A percentile compares a stretch with the other conserved stretches of the same genome.
These are phyloP conservation scores for Botrytis hyacinthi DNA, from an alignment of 2,329 filamentous ascomycete genomes.

Conservation along the genomic window DNA sequence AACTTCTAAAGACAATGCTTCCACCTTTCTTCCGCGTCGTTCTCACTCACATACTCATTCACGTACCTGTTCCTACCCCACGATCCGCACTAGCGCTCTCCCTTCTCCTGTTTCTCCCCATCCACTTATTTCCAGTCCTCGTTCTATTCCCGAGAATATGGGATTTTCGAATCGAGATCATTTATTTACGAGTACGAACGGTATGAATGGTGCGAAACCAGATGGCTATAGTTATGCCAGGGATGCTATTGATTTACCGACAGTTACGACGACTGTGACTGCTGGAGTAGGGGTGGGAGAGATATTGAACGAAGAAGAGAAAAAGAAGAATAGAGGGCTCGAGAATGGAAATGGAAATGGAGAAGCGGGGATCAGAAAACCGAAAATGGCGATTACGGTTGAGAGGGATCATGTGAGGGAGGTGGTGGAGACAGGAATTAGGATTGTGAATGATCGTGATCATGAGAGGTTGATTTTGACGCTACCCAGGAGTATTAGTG, in stretches of 20 bases:
- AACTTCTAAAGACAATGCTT: slow-evolving; percentile 43
- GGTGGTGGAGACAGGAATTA: neutral
- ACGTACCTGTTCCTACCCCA: neutral
- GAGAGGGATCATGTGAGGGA: slow-evolving; percentile 11
- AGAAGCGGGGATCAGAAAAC: neutral
- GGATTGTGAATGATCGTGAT: neutral
- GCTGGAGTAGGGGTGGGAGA: neutral
- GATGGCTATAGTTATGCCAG: neutral
- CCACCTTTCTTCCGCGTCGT: slow-evolving; percentile 17
- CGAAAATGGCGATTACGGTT: slow-evolving; percentile 6
- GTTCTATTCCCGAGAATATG: neutral
- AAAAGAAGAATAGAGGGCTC: no score
- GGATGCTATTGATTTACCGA: neutral
- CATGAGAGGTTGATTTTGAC: neutral
- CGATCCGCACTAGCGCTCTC: neutral
- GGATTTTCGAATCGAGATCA: neutral
- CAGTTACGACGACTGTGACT: slow-evolving; percentile 5
- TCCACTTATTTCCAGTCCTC: neutral
- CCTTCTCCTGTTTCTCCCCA: neutral
- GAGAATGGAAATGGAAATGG: neutral
- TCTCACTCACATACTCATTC: neutral
- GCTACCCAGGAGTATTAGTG: neutral
- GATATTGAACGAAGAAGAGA: neutral
- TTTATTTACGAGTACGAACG: neutral
- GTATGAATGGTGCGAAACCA: no score